Conservation (phyloP, 148 eudicot genomes). For the Cornus controversa region DNA sequence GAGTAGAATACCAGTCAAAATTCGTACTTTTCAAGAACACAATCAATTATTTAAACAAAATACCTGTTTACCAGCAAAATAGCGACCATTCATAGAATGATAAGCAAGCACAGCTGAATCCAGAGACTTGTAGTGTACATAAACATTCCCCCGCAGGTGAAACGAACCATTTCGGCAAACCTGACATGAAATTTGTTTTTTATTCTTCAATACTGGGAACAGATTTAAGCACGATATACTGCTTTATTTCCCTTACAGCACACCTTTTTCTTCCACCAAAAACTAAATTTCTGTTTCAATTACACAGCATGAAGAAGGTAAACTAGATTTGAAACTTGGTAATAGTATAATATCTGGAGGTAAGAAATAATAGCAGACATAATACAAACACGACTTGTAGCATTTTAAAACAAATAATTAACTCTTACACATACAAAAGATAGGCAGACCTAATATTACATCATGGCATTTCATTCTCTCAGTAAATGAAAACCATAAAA, state of each 20-base stretch:
- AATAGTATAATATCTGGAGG: too few species aligned
- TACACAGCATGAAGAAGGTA: not conserved
- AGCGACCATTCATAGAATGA: constrained; percentile 82
- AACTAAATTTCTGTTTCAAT: not conserved
- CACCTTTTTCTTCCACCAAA: not conserved
- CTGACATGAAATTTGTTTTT: constrained; percentile 32
- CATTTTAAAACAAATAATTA: too few species aligned
- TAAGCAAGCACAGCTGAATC: constrained; percentile 80
- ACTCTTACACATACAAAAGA: too few species aligned
- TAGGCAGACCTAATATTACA: not conserved
- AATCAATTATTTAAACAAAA: not conserved
- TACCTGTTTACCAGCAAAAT: constrained; percentile 95
- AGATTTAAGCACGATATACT: not conserved
- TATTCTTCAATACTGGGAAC: not conserved
- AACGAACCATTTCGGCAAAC: constrained; percentile 87
- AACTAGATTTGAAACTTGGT: too few species aligned
- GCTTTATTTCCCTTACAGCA: not conserved
- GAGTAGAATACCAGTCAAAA: constrained; percentile 10
- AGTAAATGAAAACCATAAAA: not conserved
- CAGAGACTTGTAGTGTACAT: constrained; percentile 79
- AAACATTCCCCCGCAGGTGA: constrained; percentile 95
- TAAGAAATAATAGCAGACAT: too few species aligned
- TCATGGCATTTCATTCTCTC: not conserved
- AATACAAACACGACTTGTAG: too few species aligned
- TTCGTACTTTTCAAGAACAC: not conserved